Evolutionary conservation across 208 protist genomes (phyloP), one percentile per base, ranked within the genome.

Genomic region (Leishmania lainsoni): DNA sequence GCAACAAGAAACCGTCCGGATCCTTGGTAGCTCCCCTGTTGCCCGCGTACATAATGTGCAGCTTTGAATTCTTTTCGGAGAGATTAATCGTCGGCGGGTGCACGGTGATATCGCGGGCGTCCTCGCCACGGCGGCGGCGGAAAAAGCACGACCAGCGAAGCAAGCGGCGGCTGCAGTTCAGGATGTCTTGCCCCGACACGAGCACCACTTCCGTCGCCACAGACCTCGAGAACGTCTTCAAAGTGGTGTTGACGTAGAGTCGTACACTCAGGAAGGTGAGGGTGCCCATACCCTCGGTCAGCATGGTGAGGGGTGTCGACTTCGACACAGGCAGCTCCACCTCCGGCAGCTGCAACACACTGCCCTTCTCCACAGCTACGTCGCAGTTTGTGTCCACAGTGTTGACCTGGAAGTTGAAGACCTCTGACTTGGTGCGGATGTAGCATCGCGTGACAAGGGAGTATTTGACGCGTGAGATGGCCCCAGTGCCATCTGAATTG

Each of bases 171-270:
- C 86, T 89, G 22, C 79, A 79, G 73, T 89, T 90, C 39, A 65
- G 59, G 6, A 56, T 74, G 75, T 89, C 86, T 54, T 93, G 85
- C 32, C 75, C 84, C 32, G 86, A 80, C 29, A 95, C 89, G 49
- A 95, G 74, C n/a, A 93, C 78, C 51, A 97, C 73, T 70, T 97
- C 93, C 49, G 84, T 88, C 77, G 90, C 86, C 48, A 88, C 87
- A 35, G 89, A 89, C 71, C 83, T 80, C 39, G 83, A 87, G 54
- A 90, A 89, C 29, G 79, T 88, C 74, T 87, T 87, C 20, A 92
- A 71, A 17, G 81, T 74, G 2, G 89, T 86, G 49, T 59, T 65
- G 5, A 81, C 84, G 76, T 86, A 84, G 26, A 94, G 70, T 48
- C 87, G 85, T 35, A 93, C 83, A 32, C 83, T 84, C 68, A 97